Evolutionary conservation across 2,329 filamentous ascomycete species (phyloP).

Genomic region (Penicillium sp.): DNA sequence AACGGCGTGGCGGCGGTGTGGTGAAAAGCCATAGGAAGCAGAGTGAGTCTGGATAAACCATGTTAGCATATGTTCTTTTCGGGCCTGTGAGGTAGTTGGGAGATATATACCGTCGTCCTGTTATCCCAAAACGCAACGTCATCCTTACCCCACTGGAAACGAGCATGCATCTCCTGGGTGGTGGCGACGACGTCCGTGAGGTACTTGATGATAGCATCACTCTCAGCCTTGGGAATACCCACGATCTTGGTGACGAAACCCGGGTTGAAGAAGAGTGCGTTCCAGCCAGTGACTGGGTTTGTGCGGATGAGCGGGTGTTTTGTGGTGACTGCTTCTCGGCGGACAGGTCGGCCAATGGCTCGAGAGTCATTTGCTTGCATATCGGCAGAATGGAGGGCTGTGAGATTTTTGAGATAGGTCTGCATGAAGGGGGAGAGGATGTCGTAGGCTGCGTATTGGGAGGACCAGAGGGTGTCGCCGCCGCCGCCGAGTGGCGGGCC

Average conservation of each 20-base stretch:
- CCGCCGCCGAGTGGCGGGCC: constrained; percentile 60
- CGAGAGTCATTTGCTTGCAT: constrained; percentile 57
- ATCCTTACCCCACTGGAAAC: constrained; percentile 66
- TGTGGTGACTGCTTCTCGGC: constrained; percentile 57
- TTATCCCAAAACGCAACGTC: constrained; percentile 74
- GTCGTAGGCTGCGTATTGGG: constrained; percentile 63
- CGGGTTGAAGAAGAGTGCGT: constrained; percentile 62
- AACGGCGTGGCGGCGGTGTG: constrained; percentile 60
- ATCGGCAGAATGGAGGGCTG: constrained; percentile 59
- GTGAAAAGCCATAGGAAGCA: constrained; percentile 61
- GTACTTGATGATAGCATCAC: constrained; percentile 55
- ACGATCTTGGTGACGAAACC: constrained; percentile 62
- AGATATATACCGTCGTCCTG: constrained; percentile 53
- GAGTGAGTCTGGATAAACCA: constrained; percentile 52
- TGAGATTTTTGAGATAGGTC: constrained; percentile 61
- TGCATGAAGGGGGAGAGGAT: constrained; percentile 60
- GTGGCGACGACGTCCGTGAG: constrained; percentile 60
- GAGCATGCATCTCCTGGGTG: constrained; percentile 69
- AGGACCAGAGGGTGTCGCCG: constrained; percentile 62
- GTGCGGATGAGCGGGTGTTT: constrained; percentile 62
- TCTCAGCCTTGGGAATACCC: constrained; percentile 61
- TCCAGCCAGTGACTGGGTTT: constrained; percentile 66
- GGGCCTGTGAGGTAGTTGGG: neutral
- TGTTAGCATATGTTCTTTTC: neutral
- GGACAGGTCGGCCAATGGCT: constrained; percentile 55